Percentiles rank a stretch among this genome's conserved stretches.
Conservation (phyloP, 1,284 basidiomycete genomes). For the Hortiboletus rubellus region DNA sequence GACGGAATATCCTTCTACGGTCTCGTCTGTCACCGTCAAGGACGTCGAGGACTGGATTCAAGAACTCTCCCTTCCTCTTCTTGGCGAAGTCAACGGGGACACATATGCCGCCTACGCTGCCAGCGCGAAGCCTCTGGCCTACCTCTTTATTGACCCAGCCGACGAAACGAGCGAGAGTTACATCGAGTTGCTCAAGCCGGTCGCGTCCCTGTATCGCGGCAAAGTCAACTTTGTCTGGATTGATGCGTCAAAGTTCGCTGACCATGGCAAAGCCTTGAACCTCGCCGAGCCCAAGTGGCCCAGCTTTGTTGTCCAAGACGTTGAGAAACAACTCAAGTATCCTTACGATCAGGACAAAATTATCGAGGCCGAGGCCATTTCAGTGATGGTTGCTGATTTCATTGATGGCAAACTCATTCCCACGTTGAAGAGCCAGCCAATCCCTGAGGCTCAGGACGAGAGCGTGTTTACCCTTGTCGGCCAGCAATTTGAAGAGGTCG, state of each 20-base stretch:
- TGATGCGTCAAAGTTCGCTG: conserved; percentile 91
- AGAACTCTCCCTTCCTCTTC: conserved; percentile 83
- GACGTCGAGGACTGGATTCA: conserved; percentile 79
- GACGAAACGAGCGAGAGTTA: conserved; percentile 66
- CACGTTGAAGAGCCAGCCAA: conserved; percentile 87
- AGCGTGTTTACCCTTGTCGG: conserved; percentile 85
- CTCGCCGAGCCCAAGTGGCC: conserved; percentile 87
- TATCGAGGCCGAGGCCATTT: conserved; percentile 56
- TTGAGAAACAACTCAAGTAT: conserved; percentile 85
- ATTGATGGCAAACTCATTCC: conserved; percentile 76
- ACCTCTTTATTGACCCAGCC: conserved; percentile 90
- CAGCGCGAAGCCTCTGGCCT: conserved; percentile 87
- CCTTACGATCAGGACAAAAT: conserved; percentile 75
- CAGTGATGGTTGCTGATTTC: conserved; percentile 67
- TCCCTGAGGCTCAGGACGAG: conserved; percentile 84
- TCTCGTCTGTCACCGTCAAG: conserved; percentile 55
- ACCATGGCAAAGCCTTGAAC: conserved; percentile 96
- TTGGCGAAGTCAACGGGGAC: conserved; percentile 93
- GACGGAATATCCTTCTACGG: conserved; percentile 69
- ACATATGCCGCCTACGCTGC: conserved; percentile 90
- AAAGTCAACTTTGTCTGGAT: conserved; percentile 99
- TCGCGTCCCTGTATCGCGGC: conserved; percentile 82
- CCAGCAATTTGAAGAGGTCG: conserved; percentile 86
- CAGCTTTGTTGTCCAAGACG: conserved; percentile 90
- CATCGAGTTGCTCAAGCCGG: conserved; percentile 69